Conservation (phyloP, 2,329 filamentous ascomycete species). For the Cercospora janseana region DNA sequence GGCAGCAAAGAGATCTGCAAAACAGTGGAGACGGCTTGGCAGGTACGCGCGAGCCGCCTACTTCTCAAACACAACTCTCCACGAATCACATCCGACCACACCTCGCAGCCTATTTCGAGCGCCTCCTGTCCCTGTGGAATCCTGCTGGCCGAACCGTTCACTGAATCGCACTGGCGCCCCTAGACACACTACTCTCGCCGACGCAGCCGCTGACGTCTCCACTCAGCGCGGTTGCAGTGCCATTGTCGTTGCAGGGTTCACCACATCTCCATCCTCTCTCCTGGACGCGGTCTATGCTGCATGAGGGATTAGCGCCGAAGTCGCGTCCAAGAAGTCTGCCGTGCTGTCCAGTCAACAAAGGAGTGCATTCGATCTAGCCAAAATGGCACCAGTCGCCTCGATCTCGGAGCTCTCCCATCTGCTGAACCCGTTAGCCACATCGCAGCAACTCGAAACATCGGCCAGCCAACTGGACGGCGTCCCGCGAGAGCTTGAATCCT, state of each 20-base stretch:
- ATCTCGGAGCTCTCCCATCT: conserved; percentile 48
- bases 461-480: conserved; percentile 57
- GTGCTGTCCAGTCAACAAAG: conserved; percentile 1
- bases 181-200: neutral
- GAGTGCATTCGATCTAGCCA: neutral
- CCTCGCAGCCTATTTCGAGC: conserved; percentile 8
- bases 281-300: neutral
- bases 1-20: neutral
- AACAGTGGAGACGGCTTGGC: neutral
- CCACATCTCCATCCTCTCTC: neutral
- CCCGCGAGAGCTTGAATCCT: conserved; percentile 67
- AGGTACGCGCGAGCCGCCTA: neutral
- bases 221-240: neutral
- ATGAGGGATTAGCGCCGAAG: neutral
- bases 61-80: conserved; percentile 1
- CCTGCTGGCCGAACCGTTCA: neutral
- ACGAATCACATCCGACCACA: conserved; percentile 2
- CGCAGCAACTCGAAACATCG: conserved; percentile 64
- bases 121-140: neutral
- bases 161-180: neutral
- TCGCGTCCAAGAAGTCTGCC: neutral
- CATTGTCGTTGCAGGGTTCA: neutral
- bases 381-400: conserved; percentile 28
- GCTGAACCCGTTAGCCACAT: conserved; percentile 68
- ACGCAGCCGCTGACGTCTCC: neutral